Base-by-base conservation (phyloP, 2,329 filamentous ascomycete genomes). In the Stromatinia cepivora region DNA sequence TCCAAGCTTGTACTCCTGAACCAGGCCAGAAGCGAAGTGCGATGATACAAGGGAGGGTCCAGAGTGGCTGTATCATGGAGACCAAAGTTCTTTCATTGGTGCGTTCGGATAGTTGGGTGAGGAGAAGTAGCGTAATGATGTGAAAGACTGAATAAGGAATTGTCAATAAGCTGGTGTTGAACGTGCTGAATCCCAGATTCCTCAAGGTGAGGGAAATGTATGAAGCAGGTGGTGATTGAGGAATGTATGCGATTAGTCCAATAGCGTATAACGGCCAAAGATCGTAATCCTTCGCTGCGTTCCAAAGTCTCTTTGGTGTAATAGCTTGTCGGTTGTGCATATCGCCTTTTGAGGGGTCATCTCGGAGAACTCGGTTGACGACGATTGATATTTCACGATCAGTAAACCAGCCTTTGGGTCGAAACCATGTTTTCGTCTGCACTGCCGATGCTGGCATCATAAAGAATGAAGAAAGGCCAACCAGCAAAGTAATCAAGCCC, bases 361-460 rank as follows among this genome's bases (percentile, higher is more conserved):
- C 85, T 8, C 85, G 82, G 39, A 79, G 73, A 31, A 89, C 81
- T 45, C 84, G 84, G 73, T 90, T 90, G 9, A 90, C 87, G 79
- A 90, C 86, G 70, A 90, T 90, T 73, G 87, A 87, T 74, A 88
- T 86, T 76, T 91, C 88, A 28, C 79, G 83, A 70, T 89, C 86
- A 15, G 78, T 84, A 76, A 90, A 89, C 84, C 88, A 88, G 4
- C 89, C 79, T 65, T 87, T 86, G 48, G 87, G 85, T 4, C 86
- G 82, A 73, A 88, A 86, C 74, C 82, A 82, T 52, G 70, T 25
- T 58, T 74, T 74, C 0, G 89, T 91, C 73, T 88, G 87, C 0
- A 86, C 87, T 1, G 89, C 88, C 0, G 85, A 88, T 71, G 85
- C 80, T 0, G 86, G 85, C 79, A 88, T 84, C 76, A 86, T 84